Base-by-base conservation (phyloP, 2,329 filamentous ascomycete species). In the Amauroascus niger region DNA sequence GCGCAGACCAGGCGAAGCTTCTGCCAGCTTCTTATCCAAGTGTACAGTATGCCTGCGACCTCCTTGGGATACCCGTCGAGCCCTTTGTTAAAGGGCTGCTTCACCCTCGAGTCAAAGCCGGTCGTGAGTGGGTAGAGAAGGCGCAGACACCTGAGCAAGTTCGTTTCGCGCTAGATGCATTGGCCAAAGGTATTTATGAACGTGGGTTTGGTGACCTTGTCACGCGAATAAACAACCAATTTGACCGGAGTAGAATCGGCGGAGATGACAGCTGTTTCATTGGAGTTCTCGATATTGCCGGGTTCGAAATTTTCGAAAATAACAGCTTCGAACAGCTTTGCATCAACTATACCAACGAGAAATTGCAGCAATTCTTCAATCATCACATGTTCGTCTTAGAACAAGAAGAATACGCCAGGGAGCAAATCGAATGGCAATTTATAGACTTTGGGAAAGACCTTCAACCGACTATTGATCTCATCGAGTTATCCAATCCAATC, bases 271-370 rank as follows among this genome's bases (percentile, higher is more conserved):
- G 87, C 1, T 86, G 88, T 63, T 98, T 98, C 71, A 98, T 98
- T 60, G 93, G 93, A 52, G 93, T 98, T 7, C 83, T 98, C 40
- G 93, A 98, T 80, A 98, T 98, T 70, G 94, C 94, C 59, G 93
- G 93, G 57, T 98, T 98, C 70, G 93, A 98, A 67, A 98, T 98
- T 55, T 98, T 98, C 63, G 90, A 98, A 62, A 81, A 88, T 64
- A 98, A 98, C 74, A 96, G 91, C 74, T 98, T 98, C 64, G 93
- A 98, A 69, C 93, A 98, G 69, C 79, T 98, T 5, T 98, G 93
- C 75, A 98, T 98, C 78, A 98, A 98, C 71, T 98, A 98, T 71
- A 97, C 94, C 57, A 98, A 98, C 71, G 93, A 98, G 70, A 98
- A 96, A 69, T 81, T 98, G 6, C 93, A 98, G 65, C 93, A 98